Base-by-base conservation (phyloP, 2,329 filamentous ascomycete species). In the Bipolaris zeicola region DNA sequence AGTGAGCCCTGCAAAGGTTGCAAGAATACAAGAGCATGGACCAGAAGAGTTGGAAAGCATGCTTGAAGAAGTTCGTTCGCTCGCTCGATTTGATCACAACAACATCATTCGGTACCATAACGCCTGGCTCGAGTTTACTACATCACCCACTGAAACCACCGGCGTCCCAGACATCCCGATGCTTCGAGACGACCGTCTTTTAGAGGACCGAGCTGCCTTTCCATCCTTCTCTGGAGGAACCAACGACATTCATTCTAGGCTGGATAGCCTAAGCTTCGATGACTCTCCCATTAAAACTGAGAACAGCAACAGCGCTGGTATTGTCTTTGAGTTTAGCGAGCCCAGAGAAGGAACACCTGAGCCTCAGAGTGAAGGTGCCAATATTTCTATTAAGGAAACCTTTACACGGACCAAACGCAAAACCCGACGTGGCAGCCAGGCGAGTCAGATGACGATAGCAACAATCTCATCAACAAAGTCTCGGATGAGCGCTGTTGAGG, bases 91-190 rank as follows among this genome's bases (percentile, higher is more conserved):
- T 14, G 83, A 89, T 43, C 87, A 90, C 70, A 80, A 80, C 5
- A 88, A 89, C 66, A 83, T 90, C 52, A 87, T 89, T 34, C 81
- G 87, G 22, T 90, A 90, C 64, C 85, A 85, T 66, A 81, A 82
- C 49, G 84, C 84, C 13, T 90, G 87, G 87, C 78, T 88, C 13
- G 87, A 89, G 34, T 79, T 71, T 46, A 64, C 66, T 0, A 61
- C 67, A 3, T 47, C 58, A 26, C 45, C 65, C 10, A 62, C 42
- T 8, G 65, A 68, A 7, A 20, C 41, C 3, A 14, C 60, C 7
- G 37, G 49, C 5, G 34, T 42, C 11, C 51, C 64, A 3, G 46
- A 50, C 6, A 31, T 52, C 5, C 47, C 60, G 6, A 36, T 64
- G 2, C 11, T 69, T n/a, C 63, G 61, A 28, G 49, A 57, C 10